These are phyloP conservation scores for Vanderwaltozyma polyspora DNA, from an alignment of 805 yeast genomes.

Conservation along the genomic window DNA sequence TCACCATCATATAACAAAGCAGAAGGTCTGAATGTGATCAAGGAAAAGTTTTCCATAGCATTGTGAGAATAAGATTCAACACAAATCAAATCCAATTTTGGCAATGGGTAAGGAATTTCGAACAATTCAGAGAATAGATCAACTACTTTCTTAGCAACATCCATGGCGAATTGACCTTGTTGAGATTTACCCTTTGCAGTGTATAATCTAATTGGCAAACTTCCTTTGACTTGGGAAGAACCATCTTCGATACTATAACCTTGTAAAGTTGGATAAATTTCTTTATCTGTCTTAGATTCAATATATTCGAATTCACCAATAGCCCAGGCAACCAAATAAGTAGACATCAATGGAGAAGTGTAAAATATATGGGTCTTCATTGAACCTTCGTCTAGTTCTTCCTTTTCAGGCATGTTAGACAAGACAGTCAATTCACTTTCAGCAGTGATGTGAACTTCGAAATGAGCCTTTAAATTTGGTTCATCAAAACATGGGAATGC, in stretches of 20 bases:
- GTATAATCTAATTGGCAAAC: conserved; percentile 51
- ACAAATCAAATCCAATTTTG: conserved; percentile 70
- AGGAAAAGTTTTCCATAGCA: conserved; percentile 90
- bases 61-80: conserved; percentile 66
- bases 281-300: conserved; percentile 31
- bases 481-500: conserved; percentile 73
- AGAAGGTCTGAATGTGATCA: conserved; percentile 56
- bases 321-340: conserved; percentile 62
- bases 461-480: conserved; percentile 58
- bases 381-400: conserved; percentile 26
- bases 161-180: conserved; percentile 53
- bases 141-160: conserved; percentile 51
- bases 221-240: conserved; percentile 7
- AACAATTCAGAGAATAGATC: conserved; percentile 55
- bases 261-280: conserved; percentile 9
- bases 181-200: conserved; percentile 45
- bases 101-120: conserved; percentile 65
- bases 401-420: conserved; percentile 55
- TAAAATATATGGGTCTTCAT: conserved; percentile 39
- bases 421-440: conserved; percentile 43
- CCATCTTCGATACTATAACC: conserved; percentile 8
- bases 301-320: conserved; percentile 58
- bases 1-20: conserved; percentile 31
- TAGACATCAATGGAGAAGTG: conserved; percentile 62
- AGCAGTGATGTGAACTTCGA: conserved; percentile 46